Evolutionary conservation across 345 rosid genomes (phyloP), one percentile per base, ranked within the genome.

Genomic region (Salix purpurea): DNA sequence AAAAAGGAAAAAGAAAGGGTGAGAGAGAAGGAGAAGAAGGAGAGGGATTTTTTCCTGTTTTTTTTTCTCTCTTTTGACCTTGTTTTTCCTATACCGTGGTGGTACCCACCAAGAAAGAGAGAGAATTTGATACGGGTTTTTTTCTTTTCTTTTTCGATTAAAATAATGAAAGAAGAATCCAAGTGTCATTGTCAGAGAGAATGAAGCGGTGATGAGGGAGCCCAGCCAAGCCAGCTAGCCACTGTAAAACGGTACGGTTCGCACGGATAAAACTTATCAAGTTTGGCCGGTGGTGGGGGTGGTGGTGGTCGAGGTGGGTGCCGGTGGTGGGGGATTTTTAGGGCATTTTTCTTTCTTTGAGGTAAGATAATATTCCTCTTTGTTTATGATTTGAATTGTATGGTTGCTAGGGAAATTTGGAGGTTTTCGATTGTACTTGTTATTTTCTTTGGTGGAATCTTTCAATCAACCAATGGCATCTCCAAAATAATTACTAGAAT

Each of bases 121-220:
- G 36, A 74, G 64, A 19, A 9, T 54, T 39, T 1, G 26, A 2
- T 65, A 9, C 2, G 24, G 39, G 11, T 10, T 8, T 15, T 24
- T 5, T 6, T 3, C 30, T 5, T 9, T 40, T 2, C 2, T 40
- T 40, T 40, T 40, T 40, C 24, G 7, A 36, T 14, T 70, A 39
- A 16, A 40, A 44, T 58, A 37, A 68, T 24, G 52, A 28, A 37
- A 15, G 58, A 71, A 58, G 76, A 83, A 75, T 70, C 75, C 81
- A 79, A 68, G 84, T 83, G 86, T 83, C 90, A 2, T 40, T 44
- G 42, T 87, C 86, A 4, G 19, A 37, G 58, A 52, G 81, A 54
- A 84, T 68, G 75, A 37, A 18, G 64, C 30, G 34, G 36, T 40
- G 52, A 23, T 72, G 1, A 19, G 13, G 56, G 52, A 9, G 67